These are phyloP conservation scores for Coniella lustricola DNA, from an alignment of 2,329 filamentous ascomycete species.

Conservation along the genomic window DNA sequence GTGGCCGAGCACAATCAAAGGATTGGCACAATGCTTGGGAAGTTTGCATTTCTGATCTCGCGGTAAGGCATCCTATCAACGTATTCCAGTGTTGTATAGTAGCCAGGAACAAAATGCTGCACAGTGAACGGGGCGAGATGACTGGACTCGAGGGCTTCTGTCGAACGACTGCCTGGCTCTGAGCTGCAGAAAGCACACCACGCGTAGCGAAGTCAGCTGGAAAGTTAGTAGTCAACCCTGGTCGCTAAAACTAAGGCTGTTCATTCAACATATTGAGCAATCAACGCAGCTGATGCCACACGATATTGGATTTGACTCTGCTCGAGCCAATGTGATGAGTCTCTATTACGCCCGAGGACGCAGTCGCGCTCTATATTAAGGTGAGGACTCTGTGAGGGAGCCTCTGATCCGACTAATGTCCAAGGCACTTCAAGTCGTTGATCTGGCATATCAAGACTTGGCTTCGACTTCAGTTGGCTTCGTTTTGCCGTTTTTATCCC, in stretches of 20 bases:
- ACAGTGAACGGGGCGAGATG: too few relatives aligned
- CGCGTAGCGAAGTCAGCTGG: neutral
- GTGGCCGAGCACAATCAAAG: too few relatives aligned
- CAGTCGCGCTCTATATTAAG: conserved; percentile 7
- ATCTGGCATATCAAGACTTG: neutral
- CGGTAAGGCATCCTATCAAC: too few relatives aligned
- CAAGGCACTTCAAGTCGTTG: neutral
- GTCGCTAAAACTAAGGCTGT: neutral
- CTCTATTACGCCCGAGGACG: conserved; percentile 5
- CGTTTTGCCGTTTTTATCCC: neutral
- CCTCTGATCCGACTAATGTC: neutral
- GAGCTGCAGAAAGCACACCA: neutral
- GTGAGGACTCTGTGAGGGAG: neutral
- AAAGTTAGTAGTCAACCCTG: neutral
- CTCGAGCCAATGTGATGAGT: neutral
- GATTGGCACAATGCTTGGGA: too few relatives aligned
- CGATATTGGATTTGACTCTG: neutral
- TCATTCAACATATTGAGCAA: too few relatives aligned
- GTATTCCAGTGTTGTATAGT: too few relatives aligned
- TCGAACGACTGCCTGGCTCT: too few relatives aligned
- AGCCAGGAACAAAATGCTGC: too few relatives aligned
- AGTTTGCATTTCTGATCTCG: too few relatives aligned
- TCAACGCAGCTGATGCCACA: too few relatives aligned
- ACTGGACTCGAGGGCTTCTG: too few relatives aligned
- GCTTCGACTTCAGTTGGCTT: conserved; percentile 1